Base-by-base conservation (phyloP, 257 asterid species). In the Jasminum sambac region DNA sequence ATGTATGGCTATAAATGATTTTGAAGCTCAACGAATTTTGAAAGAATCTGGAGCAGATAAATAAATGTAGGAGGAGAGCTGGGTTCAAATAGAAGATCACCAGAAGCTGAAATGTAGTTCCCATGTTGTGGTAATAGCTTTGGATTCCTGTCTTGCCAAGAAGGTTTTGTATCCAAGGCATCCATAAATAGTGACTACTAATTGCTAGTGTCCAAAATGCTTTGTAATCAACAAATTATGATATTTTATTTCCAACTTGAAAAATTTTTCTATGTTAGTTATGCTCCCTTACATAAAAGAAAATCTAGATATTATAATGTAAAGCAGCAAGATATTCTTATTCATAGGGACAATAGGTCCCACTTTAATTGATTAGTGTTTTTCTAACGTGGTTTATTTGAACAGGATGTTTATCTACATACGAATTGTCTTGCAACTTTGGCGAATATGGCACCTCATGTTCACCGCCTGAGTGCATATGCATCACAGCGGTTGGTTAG, bases 391-490 rank as follows among this genome's bases (percentile, higher is more conserved):
- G 72, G 74, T 55, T 36, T 13, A 60, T 74, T 72, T 77, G 43
- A 71, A 77, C 96, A 93, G 97, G 98, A 93, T 82, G 79, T 93
- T 76, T 93, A 87, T 86, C 97, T 93, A 69, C 97, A 86, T 77
- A 90, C 98, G 9, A 90, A 88, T 78, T 90, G 97, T 74, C 94
- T 93, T 68, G 98, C 96, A 75, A 87, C 89, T 50, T 81, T 93
- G 88, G 93, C 97, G 48, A 93, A 93, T 75, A 90, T 93, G 96
- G 96, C 97, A 68, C 96, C 98, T 72, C 92, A 93, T 80, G 86
- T 79, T 67, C 90, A 90, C 75, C 96, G 94, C 68, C 78, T 90
- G 76, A 90, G 88, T 83, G 91, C 95, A 63, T 93, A 89, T 79
- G 97, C 99, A 70, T 83, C 98, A 61, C 98, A 95, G 81, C 88